Evolutionary conservation across 2,329 filamentous ascomycete genomes (phyloP).

Genomic region (Zymoseptoria pseudotritici): DNA sequence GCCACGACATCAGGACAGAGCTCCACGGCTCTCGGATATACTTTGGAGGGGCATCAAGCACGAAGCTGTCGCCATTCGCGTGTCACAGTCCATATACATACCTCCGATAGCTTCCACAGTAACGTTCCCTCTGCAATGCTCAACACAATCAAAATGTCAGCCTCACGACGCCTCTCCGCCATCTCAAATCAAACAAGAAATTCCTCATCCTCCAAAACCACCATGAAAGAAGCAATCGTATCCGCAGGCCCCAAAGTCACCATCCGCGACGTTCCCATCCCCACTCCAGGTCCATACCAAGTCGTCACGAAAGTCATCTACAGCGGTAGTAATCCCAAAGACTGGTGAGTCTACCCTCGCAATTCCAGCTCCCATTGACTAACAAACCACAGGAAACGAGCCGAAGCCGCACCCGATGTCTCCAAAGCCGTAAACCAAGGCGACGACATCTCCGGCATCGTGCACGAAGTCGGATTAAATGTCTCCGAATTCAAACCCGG

Average conservation of each 20-base stretch:
- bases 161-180: conserved; percentile 13
- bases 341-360: conserved; percentile 17
- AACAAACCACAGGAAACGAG: conserved; percentile 12
- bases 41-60: not conserved
- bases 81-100: not conserved
- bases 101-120: not conserved
- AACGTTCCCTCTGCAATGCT: too few species aligned
- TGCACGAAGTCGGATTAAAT: conserved; percentile 48
- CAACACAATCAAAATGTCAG: conserved; percentile 12
- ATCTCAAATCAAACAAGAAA: conserved; percentile 14
- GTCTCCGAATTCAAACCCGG: conserved; percentile 52
- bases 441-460: conserved; percentile 34
- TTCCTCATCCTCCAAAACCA: conserved; percentile 9
- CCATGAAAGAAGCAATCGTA: conserved; percentile 34
- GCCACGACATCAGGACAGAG: too few species aligned
- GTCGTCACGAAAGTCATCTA: conserved; percentile 28
- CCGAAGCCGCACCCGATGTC: conserved; percentile 20
- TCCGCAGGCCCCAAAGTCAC: conserved; percentile 28
- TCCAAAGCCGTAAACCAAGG: conserved; percentile 23
- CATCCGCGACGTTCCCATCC: conserved; percentile 37
- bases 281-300: conserved; percentile 30
- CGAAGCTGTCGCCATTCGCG: not conserved
- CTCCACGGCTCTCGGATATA: not conserved
- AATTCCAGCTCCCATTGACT: not conserved
- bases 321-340: conserved; percentile 28